Percentiles rank a stretch among this genome's conserved stretches.
Conservation (phyloP, 2,329 filamentous ascomycete genomes). For the Xylariaceae sp. region DNA sequence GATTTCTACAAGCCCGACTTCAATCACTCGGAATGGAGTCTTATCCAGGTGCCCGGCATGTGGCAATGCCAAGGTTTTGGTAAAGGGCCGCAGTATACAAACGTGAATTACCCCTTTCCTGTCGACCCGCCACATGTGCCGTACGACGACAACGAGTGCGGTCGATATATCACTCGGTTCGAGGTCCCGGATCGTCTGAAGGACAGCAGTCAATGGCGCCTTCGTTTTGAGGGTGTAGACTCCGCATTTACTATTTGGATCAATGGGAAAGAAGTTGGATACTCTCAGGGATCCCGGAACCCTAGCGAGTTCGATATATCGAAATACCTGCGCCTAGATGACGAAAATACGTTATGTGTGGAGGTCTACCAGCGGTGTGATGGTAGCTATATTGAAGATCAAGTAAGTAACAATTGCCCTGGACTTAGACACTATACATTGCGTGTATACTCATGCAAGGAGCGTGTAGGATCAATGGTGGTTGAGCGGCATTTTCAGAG, state of each 20-base stretch:
- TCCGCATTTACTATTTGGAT: conserved; percentile 68
- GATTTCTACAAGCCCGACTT: conserved; percentile 37
- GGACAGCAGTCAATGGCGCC: conserved; percentile 52
- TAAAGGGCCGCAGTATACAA: conserved; percentile 58
- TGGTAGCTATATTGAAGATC: conserved; percentile 69
- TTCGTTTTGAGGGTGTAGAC: conserved; percentile 73
- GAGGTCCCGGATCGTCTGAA: conserved; percentile 42
- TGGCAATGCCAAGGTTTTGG: conserved; percentile 68
- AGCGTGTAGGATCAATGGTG: conserved; percentile 59
- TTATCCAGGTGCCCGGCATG: conserved; percentile 59
- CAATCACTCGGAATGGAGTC: conserved; percentile 36
- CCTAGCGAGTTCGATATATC: conserved; percentile 71
- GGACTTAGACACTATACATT: no score
- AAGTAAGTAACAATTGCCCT: conserved; percentile 29
- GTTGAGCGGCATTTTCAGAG: conserved; percentile 64
- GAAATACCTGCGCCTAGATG: conserved; percentile 38
- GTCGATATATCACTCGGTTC: conserved; percentile 60
- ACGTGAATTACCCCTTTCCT: conserved; percentile 58
- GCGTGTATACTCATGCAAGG: background rate
- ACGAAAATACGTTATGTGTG: conserved; percentile 57
- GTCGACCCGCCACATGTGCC: conserved; percentile 63
- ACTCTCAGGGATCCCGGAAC: conserved; percentile 69
- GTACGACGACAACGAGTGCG: conserved; percentile 60
- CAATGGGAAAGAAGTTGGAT: conserved; percentile 64
- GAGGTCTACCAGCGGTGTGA: conserved; percentile 70